Conservation (phyloP, 1,284 basidiomycete species). For the Cryptococcus depauperatus region DNA sequence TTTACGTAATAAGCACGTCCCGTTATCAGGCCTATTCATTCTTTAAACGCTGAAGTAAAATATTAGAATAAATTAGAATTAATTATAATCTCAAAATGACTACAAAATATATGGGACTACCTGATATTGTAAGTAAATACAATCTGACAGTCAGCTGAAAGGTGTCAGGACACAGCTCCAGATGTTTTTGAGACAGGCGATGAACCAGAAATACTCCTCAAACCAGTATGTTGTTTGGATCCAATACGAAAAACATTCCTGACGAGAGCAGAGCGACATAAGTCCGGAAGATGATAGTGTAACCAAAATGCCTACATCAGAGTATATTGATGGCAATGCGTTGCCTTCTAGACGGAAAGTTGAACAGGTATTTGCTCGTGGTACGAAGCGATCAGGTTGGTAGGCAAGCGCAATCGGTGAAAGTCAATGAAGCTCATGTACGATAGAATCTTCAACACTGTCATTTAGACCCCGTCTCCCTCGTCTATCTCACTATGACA, state of each 20-base stretch:
- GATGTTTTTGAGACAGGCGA: slow-evolving; percentile 92
- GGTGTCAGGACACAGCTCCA: slow-evolving; percentile 69
- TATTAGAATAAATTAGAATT: too few relatives aligned
- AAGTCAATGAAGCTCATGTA: not conserved
- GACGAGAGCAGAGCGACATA: slow-evolving; percentile 16
- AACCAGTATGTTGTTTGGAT: slow-evolving; percentile 23
- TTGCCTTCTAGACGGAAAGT: slow-evolving; percentile 22
- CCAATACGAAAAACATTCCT: too few relatives aligned
- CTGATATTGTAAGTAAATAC: slow-evolving; percentile 66
- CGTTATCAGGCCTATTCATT: too few relatives aligned
- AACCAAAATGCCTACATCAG: slow-evolving; percentile 10
- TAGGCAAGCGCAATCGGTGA: not conserved
- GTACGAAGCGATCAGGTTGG: slow-evolving; percentile 11
- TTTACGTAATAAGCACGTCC: too few relatives aligned
- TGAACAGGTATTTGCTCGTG: slow-evolving; percentile 24
- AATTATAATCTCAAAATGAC: too few relatives aligned
- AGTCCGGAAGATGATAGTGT: slow-evolving; percentile 16
- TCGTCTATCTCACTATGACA: slow-evolving; percentile 11
- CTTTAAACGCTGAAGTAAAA: too few relatives aligned
- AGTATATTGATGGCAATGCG: slow-evolving; percentile 21
- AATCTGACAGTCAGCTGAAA: not conserved
- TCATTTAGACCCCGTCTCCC: slow-evolving; percentile 18
- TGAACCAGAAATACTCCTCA: slow-evolving; percentile 27
- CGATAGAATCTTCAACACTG: slow-evolving; percentile 11
- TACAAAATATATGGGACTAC: slow-evolving; percentile 75